These are phyloP conservation scores for Boletus huronensis DNA, from an alignment of 768 basidiomycete genomes.

Conservation along the genomic window DNA sequence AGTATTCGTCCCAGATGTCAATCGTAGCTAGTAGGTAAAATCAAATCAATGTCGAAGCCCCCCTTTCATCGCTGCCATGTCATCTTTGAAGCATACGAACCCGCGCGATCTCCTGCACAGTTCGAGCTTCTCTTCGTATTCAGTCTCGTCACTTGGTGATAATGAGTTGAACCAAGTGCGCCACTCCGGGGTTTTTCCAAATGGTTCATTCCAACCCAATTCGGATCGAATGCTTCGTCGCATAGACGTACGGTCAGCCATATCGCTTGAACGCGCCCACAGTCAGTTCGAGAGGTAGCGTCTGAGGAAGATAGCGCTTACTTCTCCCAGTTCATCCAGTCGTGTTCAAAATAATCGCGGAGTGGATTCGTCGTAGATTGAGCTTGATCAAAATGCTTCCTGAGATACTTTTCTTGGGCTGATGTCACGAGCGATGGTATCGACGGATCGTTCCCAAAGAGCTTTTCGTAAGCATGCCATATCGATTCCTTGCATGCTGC, in stretches of 20 bases:
- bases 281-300: slow-evolving; percentile 4
- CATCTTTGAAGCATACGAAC: slow-evolving; percentile 50
- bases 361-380: slow-evolving; percentile 32
- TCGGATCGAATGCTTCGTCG: slow-evolving; percentile 45
- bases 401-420: slow-evolving; percentile 30
- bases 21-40: slow-evolving; percentile 12
- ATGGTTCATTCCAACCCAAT: slow-evolving; percentile 51
- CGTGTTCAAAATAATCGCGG: slow-evolving; percentile 60
- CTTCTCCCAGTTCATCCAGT: slow-evolving; percentile 72
- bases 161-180: slow-evolving; percentile 46
- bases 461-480: slow-evolving; percentile 56
- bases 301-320: slow-evolving; percentile 31
- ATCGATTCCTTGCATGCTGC: slow-evolving; percentile 67
- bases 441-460: slow-evolving; percentile 40
- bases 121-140: slow-evolving; percentile 28
- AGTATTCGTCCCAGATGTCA: slow-evolving; percentile 17
- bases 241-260: slow-evolving; percentile 68
- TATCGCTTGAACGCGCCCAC: slow-evolving; percentile 48
- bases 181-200: slow-evolving; percentile 49
- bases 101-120: slow-evolving; percentile 44
- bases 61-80: slow-evolving; percentile 3
- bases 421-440: slow-evolving; percentile 38
- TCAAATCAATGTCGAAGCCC: slow-evolving; percentile 7
- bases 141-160: slow-evolving; percentile 11
- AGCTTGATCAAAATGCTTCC: slow-evolving; percentile 16